phyloP scores from a whole-genome alignment of 2,329 filamentous ascomycete genomes.

The Fusarium ramigenum region DNA sequence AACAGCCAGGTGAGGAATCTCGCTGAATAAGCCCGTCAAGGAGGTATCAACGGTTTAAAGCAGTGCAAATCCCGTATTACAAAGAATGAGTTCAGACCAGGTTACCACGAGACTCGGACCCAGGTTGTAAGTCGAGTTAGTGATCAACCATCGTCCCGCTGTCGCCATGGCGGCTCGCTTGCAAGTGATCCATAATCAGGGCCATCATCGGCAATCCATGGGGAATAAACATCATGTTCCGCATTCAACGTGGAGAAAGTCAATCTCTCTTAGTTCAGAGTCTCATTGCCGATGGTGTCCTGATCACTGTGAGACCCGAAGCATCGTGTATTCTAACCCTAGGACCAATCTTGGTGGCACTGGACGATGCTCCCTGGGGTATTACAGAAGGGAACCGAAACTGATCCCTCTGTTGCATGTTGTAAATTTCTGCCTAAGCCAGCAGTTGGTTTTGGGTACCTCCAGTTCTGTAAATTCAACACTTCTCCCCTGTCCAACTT shows the following conservation, averaged over 20 bases:
- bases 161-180: constrained; percentile 15
- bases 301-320: constrained; percentile 10
- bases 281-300: constrained; percentile 2
- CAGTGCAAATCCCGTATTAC: not conserved
- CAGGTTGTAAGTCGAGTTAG: not conserved
- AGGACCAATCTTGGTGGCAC: not conserved
- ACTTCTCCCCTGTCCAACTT: constrained; percentile 26
- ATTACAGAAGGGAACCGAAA: not conserved
- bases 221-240: constrained; percentile 25
- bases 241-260: constrained; percentile 28
- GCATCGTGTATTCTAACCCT: constrained; percentile 1
- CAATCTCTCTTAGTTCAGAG: constrained; percentile 6
- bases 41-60: not conserved
- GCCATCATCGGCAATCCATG: constrained; percentile 3
- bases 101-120: not conserved
- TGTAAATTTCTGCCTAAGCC: constrained; percentile 27
- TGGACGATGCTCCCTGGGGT: not conserved
- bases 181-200: constrained; percentile 16
- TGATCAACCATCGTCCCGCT: constrained; percentile 8
- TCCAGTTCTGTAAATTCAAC: constrained; percentile 1
- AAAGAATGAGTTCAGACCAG: not conserved
- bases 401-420: not conserved
- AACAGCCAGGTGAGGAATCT: not conserved
- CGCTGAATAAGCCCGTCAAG: not conserved
- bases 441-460: constrained; percentile 1